Evolutionary conservation across 805 yeast species (phyloP).

Genomic region (Wickerhamiella allomyrinae): DNA sequence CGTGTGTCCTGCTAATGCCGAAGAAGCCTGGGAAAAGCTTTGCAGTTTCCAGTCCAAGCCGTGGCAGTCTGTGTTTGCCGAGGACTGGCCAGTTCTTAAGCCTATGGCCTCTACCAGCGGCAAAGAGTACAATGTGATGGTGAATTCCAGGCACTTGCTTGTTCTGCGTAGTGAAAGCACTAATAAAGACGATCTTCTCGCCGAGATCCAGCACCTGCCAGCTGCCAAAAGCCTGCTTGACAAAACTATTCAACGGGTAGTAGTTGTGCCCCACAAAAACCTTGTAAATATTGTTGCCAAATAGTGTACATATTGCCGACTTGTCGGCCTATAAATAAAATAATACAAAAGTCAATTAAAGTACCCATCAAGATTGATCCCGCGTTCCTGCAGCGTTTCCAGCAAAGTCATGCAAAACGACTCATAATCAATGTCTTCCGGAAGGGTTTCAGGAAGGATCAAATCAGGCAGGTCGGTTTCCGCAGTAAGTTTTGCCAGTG

Average conservation of each 20-base stretch:
- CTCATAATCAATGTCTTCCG: neutral
- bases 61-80: constrained; percentile 39
- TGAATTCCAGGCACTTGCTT: constrained; percentile 47
- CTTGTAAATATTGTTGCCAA: constrained; percentile 9
- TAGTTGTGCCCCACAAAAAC: constrained; percentile 12
- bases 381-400: neutral
- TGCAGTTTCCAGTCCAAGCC: constrained; percentile 17
- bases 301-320: too few species aligned
- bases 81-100: constrained; percentile 51
- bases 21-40: constrained; percentile 61
- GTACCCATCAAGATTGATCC: neutral
- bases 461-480: neutral
- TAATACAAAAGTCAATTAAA: neutral
- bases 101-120: constrained; percentile 27
- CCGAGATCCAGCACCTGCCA: neutral
- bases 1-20: constrained; percentile 66
- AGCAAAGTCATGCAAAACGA: constrained; percentile 4
- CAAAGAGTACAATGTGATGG: constrained; percentile 41
- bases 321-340: neutral
- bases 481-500: too few species aligned
- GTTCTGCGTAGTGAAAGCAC: constrained; percentile 3
- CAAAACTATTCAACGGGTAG: constrained; percentile 5
- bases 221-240: neutral
- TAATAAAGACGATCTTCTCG: constrained; percentile 9
- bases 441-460: neutral